Conservation (phyloP, 495 filamentous ascomycete species). For the Penicillium mononematosum region DNA sequence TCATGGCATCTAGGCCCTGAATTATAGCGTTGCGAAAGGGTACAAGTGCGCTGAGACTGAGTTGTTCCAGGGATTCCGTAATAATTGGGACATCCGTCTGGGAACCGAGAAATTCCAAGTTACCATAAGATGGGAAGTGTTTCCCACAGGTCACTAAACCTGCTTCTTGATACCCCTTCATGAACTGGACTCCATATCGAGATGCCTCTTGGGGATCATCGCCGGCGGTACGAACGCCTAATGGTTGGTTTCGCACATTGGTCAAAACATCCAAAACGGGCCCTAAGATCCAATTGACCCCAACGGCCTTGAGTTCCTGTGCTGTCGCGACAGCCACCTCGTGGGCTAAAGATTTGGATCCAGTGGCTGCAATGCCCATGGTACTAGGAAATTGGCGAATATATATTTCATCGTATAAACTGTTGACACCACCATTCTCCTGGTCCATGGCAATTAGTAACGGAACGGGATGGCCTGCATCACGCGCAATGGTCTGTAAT, state of each 20-base stretch:
- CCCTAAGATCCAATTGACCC: constrained; percentile 87
- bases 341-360: constrained; percentile 72
- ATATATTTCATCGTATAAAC: constrained; percentile 85
- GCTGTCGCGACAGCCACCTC: constrained; percentile 83
- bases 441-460: constrained; percentile 84
- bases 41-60: constrained; percentile 77
- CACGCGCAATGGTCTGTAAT: constrained; percentile 80
- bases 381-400: constrained; percentile 88
- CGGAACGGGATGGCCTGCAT: constrained; percentile 82
- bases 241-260: constrained; percentile 80
- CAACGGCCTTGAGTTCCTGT: constrained; percentile 79
- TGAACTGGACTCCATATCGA: constrained; percentile 78
- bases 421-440: constrained; percentile 94
- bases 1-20: constrained; percentile 85
- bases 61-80: constrained; percentile 83
- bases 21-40: constrained; percentile 84
- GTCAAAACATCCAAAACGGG: constrained; percentile 88
- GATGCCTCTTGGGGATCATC: constrained; percentile 91
- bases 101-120: constrained; percentile 86
- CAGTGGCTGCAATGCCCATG: constrained; percentile 87
- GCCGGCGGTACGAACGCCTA: constrained; percentile 78
- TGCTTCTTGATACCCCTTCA: constrained; percentile 86
- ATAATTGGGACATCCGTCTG: constrained; percentile 86
- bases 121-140: constrained; percentile 90
- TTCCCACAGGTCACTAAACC: constrained; percentile 84